Base-by-base conservation (phyloP, 163 green algal genomes). In the Prototheca cutis region DNA sequence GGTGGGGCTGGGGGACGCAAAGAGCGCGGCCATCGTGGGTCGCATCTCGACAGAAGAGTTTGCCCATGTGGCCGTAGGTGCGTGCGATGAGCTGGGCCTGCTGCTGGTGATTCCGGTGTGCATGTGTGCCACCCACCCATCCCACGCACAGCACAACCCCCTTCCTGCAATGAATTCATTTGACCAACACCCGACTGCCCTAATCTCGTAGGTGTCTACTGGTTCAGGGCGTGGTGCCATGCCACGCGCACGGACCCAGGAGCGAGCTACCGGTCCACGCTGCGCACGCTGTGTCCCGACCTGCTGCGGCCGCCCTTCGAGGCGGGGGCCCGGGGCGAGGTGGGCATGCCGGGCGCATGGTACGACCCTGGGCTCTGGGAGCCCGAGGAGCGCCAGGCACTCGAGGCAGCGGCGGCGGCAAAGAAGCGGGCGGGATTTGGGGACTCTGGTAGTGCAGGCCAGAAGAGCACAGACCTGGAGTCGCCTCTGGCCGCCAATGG, bases 1-100 rank as follows among this genome's bases (percentile, higher is more conserved):
- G 34, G 56, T 81, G 18, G 84, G 85, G 1, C 32, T 57, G 5
- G 86, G 84, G 0, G 90, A 97, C 75, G 71, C 66, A 21, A 72
- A 83, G 48, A 77, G 61, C 24, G 86, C 90, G 8, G 77, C 76
- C 15, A 84, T 97, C 48, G 88, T 97, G 51, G 55, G 32, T 6
- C 66, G 63, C 15, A 97, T 97, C 48, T 80, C 86, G 40, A 28
- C 71, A 8, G 86, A 95, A 60, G 88, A 95, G 72, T 55, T 68
- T 18, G 84, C 82, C 7, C 88, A 96, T 63, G 88, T 95, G 24
- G 84, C 79, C 4, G 84, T 90, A 2, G 86, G 84, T 64, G 54
- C 17, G 68, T 63, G 25, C 33, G 45, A 42, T 28, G 67, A 34
- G 48, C n/a, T n/a, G n/a, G n/a, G n/a, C n/a, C n/a, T n/a, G n/a